Evolutionary conservation across 768 basidiomycete genomes (phyloP).

Genomic region (Cyclocybe cylindracea): DNA sequence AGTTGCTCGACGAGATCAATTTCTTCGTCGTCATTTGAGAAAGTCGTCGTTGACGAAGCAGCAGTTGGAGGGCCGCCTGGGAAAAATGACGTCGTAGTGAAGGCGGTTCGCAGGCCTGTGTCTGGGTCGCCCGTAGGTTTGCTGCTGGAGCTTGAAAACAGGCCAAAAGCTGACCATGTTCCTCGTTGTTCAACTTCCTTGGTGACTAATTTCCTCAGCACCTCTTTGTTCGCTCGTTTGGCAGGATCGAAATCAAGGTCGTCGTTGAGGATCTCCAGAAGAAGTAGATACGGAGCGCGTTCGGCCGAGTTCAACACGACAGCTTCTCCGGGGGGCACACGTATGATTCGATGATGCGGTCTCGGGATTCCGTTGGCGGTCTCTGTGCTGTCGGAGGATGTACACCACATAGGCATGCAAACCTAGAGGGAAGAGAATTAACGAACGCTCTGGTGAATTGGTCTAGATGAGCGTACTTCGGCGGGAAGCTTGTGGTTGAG

Average conservation of each 20-base stretch:
- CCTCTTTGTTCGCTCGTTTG: slow-evolving; percentile 82
- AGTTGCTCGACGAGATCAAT: slow-evolving; percentile 97
- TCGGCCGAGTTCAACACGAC: slow-evolving; percentile 99
- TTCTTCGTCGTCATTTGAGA: slow-evolving; percentile 64
- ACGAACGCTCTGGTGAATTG: neutral
- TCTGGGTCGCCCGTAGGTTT: slow-evolving; percentile 15
- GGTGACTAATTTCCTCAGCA: slow-evolving; percentile 72
- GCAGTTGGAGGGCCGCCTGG: slow-evolving; percentile 19
- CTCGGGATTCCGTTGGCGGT: slow-evolving; percentile 40
- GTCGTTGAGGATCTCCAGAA: slow-evolving; percentile 86
- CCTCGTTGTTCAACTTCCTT: slow-evolving; percentile 66
- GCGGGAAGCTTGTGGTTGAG: slow-evolving; percentile 96
- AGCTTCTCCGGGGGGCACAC: slow-evolving; percentile 96
- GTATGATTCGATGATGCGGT: slow-evolving; percentile 92
- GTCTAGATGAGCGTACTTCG: slow-evolving; percentile 57
- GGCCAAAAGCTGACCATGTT: slow-evolving; percentile 48
- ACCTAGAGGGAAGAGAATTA: slow-evolving; percentile 44
- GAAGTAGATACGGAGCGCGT: slow-evolving; percentile 88
- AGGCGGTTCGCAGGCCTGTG: slow-evolving; percentile 25
- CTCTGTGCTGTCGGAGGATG: slow-evolving; percentile 61
- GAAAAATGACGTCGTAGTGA: slow-evolving; percentile 18
- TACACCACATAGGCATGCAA: slow-evolving; percentile 88
- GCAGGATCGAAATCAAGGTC: slow-evolving; percentile 92
- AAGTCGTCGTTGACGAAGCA: slow-evolving; percentile 18
- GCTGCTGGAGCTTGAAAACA: slow-evolving; percentile 21